Evolutionary conservation across 2,329 filamentous ascomycete species (phyloP), one percentile per base, ranked within the genome.

Genomic region (Microcera coccophila): DNA sequence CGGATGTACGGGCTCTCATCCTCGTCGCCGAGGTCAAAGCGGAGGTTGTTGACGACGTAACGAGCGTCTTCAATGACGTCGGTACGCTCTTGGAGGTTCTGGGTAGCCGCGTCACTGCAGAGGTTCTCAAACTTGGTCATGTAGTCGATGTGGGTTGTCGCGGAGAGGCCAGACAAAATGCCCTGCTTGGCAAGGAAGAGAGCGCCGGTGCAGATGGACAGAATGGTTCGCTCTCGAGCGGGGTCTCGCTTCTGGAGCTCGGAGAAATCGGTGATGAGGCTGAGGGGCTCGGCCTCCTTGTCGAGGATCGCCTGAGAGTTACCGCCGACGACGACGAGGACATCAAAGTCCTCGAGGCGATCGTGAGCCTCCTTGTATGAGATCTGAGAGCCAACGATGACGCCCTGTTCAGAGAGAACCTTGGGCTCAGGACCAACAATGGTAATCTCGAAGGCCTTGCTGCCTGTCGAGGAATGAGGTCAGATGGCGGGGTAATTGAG

Each of bases 1-100:
- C 86, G 78, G 63, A 93, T 83, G 68, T 91, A 91, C 22, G 86
- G 86, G 67, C 88, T 91, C 66, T 90, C 84, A 49, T 90, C 85
- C 60, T 86, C 81, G 60, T 90, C 81, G 47, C 85, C 84, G 54
- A 93, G 73, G 57, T 93, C 87, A 65, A 91, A 94, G 55, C 88
- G 85, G 46, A 90, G 82, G 69, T 94, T 93, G 75, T 94, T 94
- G 64, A 94, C 88, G 16, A 94, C 87, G 62, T 93, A 94, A 60
- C 87, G 79, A 60, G 77, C 76, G 51, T 87, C 84, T 61, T 93
- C 87, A 60, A 91, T 78, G 50, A 93, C 85, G 60, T 93, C 87
- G 57, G 86, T 89, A 61, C 86, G 83, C 71, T 90, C 84, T 43
- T 81, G 78, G 53, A 85, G 73, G 64, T 87, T 81, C 50, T 81